A percentile compares a stretch with the other conserved stretches of the same genome.
Conservation (phyloP, 2,329 filamentous ascomycete species). For the Xylaria sp. region DNA sequence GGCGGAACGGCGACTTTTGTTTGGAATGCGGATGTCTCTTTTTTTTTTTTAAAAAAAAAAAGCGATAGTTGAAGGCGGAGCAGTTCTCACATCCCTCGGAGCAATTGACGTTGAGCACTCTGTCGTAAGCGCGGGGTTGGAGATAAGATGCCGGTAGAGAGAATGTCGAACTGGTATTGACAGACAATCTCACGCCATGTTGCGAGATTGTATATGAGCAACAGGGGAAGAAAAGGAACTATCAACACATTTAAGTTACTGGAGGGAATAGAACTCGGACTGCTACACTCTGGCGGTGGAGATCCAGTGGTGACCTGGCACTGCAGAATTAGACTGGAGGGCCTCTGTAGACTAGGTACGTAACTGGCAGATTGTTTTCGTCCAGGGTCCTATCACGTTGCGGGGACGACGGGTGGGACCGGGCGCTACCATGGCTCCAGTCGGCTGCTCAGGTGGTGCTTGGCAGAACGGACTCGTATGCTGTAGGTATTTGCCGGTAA, state of each 20-base stretch:
- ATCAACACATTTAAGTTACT: slow-evolving; percentile 9
- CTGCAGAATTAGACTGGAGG: slow-evolving; percentile 37
- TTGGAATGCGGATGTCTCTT: slow-evolving; percentile 38
- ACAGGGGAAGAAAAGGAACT: slow-evolving; percentile 3
- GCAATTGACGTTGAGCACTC: slow-evolving; percentile 24
- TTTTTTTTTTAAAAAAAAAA: background rate
- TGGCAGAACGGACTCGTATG: too few species aligned
- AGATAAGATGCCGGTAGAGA: slow-evolving; percentile 3
- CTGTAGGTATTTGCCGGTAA: too few species aligned
- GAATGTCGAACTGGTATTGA: slow-evolving; percentile 1
- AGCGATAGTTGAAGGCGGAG: background rate
- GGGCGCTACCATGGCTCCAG: slow-evolving; percentile 10
- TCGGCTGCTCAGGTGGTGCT: slow-evolving; percentile 15
- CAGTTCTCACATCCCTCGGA: slow-evolving; percentile 7
- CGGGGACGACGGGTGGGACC: slow-evolving; percentile 40
- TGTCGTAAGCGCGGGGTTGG: slow-evolving; percentile 31
- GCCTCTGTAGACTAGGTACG: slow-evolving; percentile 16
- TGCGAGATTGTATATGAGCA: slow-evolving; percentile 10
- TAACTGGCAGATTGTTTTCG: slow-evolving; percentile 40
- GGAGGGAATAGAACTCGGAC: slow-evolving; percentile 5
- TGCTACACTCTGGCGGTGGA: slow-evolving; percentile 34
- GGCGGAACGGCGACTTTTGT: slow-evolving; percentile 20
- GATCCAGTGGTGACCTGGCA: slow-evolving; percentile 46
- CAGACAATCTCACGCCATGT: slow-evolving; percentile 17
- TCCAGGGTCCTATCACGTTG: slow-evolving; percentile 35